Evolutionary conservation across 306 rosid species (phyloP), one percentile per base, ranked within the genome.

Genomic region (Trifolium pratense): DNA sequence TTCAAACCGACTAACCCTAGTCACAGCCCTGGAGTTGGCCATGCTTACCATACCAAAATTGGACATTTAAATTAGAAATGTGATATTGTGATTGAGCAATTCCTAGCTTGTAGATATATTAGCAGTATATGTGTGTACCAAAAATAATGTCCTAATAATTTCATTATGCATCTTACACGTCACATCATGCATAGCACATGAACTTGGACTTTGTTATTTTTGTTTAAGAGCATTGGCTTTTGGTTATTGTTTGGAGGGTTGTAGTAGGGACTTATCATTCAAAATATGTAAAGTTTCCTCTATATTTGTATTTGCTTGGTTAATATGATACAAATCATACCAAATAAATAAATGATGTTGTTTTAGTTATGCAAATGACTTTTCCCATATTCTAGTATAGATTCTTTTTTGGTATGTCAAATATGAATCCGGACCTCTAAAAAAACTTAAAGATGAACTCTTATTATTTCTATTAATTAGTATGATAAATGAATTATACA

Each of bases 11-110:
- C 89, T 14, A 14, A 39, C 20, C 89, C 89, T 1, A 86, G 84
- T 36, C 82, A 84, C 51, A 84, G 82, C 51, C 85, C 89, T 4
- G 89, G 86, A 4, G 58, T 83, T 56, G 87, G 88, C 16, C 91
- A 87, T 55, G 73, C 34, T 76, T 31, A 46, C 45, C 79, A 73
- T 34, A 42, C 73, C 32, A 60, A 70, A 65, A 23, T 39, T 69
- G 76, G 51, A 72, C 37, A 71, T 20, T 55, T 23, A 73, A 72
- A 76, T 57, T 67, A 71, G 42, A 2, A 23, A 20, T 32, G 18
- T 56, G 23, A 17, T 3, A 23, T 20, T 32, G 18, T 56, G 23
- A 17, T 39, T 56, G 23, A 42, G 40, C 7, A 48, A 63, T 49
- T 49, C 16, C 39, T n/a, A n/a, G n/a, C n/a, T 37, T 23, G 25